phyloP scores from a whole-genome alignment of 2,329 filamentous ascomycete genomes.

The Colletotrichum brevisporum region DNA sequence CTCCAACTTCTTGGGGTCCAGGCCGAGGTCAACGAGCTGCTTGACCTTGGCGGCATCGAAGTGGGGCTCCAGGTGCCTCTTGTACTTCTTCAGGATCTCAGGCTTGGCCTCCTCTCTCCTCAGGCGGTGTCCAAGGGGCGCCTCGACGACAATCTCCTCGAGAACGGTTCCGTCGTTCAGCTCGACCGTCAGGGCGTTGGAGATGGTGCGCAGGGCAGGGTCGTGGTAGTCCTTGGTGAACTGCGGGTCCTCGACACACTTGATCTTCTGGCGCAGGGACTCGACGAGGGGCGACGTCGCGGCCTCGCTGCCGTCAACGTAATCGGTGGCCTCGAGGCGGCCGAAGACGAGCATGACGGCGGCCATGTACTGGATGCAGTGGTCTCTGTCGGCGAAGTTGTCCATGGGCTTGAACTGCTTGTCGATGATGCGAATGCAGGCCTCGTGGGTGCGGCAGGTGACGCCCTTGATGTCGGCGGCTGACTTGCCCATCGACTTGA shows the following conservation, averaged over 20 bases:
- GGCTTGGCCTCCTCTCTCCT: slow-evolving; percentile 97
- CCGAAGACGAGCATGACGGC: slow-evolving; percentile 96
- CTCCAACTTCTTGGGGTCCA: slow-evolving; percentile 82
- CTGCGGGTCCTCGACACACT: slow-evolving; percentile 94
- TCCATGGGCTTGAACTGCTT: slow-evolving; percentile 99
- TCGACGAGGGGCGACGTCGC: slow-evolving; percentile 92
- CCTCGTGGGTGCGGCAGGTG: slow-evolving; percentile 97
- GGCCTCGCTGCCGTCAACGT: slow-evolving; percentile 92
- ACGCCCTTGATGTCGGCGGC: slow-evolving; percentile 94
- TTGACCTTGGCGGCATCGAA: slow-evolving; percentile 83
- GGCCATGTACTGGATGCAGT: slow-evolving; percentile 99
- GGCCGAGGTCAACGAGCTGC: slow-evolving; percentile 84
- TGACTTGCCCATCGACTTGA: slow-evolving; percentile 88
- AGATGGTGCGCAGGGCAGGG: slow-evolving; percentile 92
- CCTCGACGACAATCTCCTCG: slow-evolving; percentile 92
- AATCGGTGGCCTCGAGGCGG: slow-evolving; percentile 93
- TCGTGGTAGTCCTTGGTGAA: slow-evolving; percentile 98
- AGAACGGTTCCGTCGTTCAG: slow-evolving; percentile 94
- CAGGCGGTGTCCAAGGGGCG: slow-evolving; percentile 91
- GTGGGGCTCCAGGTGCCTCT: slow-evolving; percentile 90
- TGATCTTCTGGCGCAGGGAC: slow-evolving; percentile 91
- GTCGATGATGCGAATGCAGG: slow-evolving; percentile 98
- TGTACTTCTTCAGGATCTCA: slow-evolving; percentile 95
- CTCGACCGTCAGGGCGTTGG: slow-evolving; percentile 95
- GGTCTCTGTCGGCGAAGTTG: slow-evolving; percentile 99